Evolutionary conservation across 768 basidiomycete species (phyloP).

Genomic region (Hericium coralloides): DNA sequence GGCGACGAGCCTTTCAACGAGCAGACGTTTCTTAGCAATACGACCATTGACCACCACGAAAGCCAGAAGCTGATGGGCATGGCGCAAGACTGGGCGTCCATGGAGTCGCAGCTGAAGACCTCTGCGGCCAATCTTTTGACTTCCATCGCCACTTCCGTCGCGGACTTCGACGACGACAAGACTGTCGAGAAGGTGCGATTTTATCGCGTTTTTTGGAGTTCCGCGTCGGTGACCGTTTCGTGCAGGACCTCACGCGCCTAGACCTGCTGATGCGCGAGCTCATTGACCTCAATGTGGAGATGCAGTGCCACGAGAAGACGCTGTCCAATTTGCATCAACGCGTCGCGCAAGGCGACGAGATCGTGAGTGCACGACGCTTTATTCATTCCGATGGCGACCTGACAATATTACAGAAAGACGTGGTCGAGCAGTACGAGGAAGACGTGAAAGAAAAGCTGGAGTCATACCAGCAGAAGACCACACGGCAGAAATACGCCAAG

Average conservation of each 20-base stretch:
- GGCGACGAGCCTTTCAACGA: conserved; percentile 52
- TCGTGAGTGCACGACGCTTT: conserved; percentile 34
- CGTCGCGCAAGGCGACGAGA: conserved; percentile 39
- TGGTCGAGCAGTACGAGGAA: conserved; percentile 40
- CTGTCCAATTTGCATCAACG: conserved; percentile 49
- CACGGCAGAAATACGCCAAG: conserved; percentile 73
- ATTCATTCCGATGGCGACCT: conserved; percentile 1
- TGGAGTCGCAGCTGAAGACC: conserved; percentile 40
- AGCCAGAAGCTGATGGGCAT: conserved; percentile 46
- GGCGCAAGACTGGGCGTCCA: conserved; percentile 51
- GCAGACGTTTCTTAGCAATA: conserved; percentile 45
- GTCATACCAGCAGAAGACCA: conserved; percentile 50
- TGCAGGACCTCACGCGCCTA: conserved; percentile 47
- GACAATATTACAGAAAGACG: conserved; percentile 34
- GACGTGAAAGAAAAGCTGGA: conserved; percentile 34
- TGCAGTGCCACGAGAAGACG: conserved; percentile 44
- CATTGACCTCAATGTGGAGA: conserved; percentile 56
- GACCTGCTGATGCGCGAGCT: conserved; percentile 62
- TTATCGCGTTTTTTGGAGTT: not conserved
- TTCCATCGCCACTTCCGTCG: conserved; percentile 48
- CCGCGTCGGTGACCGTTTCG: not conserved
- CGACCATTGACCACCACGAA: conserved; percentile 52
- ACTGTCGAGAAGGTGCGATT: conserved; percentile 41
- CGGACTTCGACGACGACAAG: conserved; percentile 50
- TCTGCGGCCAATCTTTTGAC: conserved; percentile 35